Evolutionary conservation across 345 rosid genomes (phyloP), one percentile per base, ranked within the genome.

Genomic region (Lenwebbia sp.): DNA sequence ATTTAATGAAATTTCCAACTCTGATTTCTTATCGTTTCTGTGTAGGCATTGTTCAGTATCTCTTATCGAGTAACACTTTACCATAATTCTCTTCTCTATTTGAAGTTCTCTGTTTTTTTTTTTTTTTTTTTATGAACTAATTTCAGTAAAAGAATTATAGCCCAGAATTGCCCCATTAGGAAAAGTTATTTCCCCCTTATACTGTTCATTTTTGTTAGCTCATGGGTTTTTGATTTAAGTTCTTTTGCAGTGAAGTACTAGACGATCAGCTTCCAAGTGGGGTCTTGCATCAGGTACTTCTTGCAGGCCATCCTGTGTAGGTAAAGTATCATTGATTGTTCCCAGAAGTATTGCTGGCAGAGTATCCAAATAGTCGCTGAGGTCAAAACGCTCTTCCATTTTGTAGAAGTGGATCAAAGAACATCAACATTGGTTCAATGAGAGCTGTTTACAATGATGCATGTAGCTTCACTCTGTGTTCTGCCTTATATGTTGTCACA

Each of bases 201-300:
- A 50, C 54, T 40, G 41, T 28, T 7, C 87, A 19, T 84, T 74
- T 51, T 65, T 41, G 40, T 56, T 37, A 23, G 82, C 54, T 54
- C 82, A 47, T 12, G 30, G 22, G 49, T 40, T 54, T 54, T 53
- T 82, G 41, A 7, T 22, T 57, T 54, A 41, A 85, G 82, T 83
- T 83, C 70, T 58, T 87, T 23, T 89, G 91, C 91, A 97, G 98
- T 90, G 95, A 97, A 92, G 97, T 97, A n/a, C 89, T 96, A 86
- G 92, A 89, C 89, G 90, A 92, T 87, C 92, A 89, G 58, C 92
- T 97, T 78, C 98, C 98, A 2, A 51, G 82, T 37, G 85, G 93
- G 87, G 95, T 96, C 13, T 84, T 93, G 82, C 94, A 95, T 92
- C 98, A 95, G 96, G 98, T 95, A 88, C 85, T 90, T 88, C 22